A percentile compares a stretch with the other conserved stretches of the same genome.
Evolutionary conservation across 2,329 filamentous ascomycete genomes (phyloP).

Genomic region (Orbilia blumenaviensis): DNA sequence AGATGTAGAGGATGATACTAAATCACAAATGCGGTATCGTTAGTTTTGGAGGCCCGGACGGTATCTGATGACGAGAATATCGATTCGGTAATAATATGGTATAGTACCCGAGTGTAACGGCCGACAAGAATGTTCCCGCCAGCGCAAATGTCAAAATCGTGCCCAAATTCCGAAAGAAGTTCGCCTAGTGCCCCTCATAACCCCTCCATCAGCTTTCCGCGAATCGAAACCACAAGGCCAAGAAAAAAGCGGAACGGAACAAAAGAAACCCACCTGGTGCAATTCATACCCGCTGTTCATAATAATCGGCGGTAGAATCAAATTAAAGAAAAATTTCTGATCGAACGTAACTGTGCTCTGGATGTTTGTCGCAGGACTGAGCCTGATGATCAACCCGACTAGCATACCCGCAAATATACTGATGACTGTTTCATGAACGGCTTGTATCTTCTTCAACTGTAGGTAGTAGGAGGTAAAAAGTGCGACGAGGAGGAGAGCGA

Average conservation of each 20-base stretch:
- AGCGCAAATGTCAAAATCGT: slow-evolving; percentile 98
- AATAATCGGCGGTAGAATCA: slow-evolving; percentile 97
- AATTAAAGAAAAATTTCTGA: slow-evolving; percentile 99
- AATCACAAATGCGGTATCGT: background rate
- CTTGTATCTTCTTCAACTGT: slow-evolving; percentile 95
- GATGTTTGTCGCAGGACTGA: slow-evolving; percentile 82
- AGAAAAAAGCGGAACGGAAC: too few species aligned
- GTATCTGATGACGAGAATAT: too few species aligned
- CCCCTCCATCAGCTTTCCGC: slow-evolving; percentile 18
- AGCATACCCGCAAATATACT: slow-evolving; percentile 94
- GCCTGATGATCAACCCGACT: slow-evolving; percentile 84
- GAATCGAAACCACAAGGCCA: background rate
- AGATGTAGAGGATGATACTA: slow-evolving; percentile 80
- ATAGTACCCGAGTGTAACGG: slow-evolving; percentile 79
- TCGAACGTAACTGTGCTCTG: slow-evolving; percentile 94
- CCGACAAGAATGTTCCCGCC: slow-evolving; percentile 94
- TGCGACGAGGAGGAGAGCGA: slow-evolving; percentile 89
- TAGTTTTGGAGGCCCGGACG: background rate
- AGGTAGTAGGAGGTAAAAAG: slow-evolving; percentile 97
- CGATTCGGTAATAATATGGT: too few species aligned
- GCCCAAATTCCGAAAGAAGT: slow-evolving; percentile 98
- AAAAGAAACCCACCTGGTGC: slow-evolving; percentile 71
- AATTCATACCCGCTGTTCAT: slow-evolving; percentile 95
- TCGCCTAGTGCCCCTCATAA: slow-evolving; percentile 68
- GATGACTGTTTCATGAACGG: slow-evolving; percentile 96